phyloP scores from a whole-genome alignment of 306 rosid species.

The Corylus avellana region DNA sequence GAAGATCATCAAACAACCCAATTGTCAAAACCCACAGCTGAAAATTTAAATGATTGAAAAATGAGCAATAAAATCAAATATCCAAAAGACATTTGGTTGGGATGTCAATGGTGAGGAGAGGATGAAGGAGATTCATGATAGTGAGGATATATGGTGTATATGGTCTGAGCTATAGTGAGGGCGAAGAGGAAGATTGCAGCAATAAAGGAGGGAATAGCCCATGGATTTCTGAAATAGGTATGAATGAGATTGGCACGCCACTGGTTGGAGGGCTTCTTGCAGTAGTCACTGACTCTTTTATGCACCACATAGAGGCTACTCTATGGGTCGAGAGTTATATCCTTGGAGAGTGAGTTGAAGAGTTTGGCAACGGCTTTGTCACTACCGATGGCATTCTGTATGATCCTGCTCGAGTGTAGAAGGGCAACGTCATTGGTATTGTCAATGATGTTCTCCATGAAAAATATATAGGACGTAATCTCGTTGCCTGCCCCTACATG shows the following conservation, averaged over 20 bases:
- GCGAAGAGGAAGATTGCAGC: slow-evolving; percentile 28
- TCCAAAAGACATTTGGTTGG: neutral
- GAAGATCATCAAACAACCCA: neutral
- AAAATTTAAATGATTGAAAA: neutral
- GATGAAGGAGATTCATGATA: neutral
- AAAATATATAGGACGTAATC: slow-evolving; percentile 37
- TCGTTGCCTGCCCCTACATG: slow-evolving; percentile 43
- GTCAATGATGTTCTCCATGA: slow-evolving; percentile 56
- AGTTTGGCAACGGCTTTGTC: slow-evolving; percentile 26
- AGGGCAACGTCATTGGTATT: slow-evolving; percentile 33
- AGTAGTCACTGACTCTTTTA: neutral
- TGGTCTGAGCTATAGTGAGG: neutral
- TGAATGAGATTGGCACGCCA: slow-evolving; percentile 33
- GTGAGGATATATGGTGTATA: neutral
- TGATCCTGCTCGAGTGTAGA: slow-evolving; percentile 18
- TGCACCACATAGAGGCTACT: slow-evolving; percentile 7
- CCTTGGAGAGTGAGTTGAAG: slow-evolving; percentile 26
- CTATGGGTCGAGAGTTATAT: slow-evolving; percentile 1
- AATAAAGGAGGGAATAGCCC: slow-evolving; percentile 23
- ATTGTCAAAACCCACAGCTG: neutral
- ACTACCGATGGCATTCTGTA: slow-evolving; percentile 43
- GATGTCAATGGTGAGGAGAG: neutral
- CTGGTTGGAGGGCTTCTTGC: slow-evolving; percentile 5
- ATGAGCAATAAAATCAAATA: neutral
- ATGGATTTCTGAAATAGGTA: slow-evolving; percentile 32